These are phyloP conservation scores for Plasmodium ovale DNA, from an alignment of 169 alveolate species.

Conservation along the genomic window DNA sequence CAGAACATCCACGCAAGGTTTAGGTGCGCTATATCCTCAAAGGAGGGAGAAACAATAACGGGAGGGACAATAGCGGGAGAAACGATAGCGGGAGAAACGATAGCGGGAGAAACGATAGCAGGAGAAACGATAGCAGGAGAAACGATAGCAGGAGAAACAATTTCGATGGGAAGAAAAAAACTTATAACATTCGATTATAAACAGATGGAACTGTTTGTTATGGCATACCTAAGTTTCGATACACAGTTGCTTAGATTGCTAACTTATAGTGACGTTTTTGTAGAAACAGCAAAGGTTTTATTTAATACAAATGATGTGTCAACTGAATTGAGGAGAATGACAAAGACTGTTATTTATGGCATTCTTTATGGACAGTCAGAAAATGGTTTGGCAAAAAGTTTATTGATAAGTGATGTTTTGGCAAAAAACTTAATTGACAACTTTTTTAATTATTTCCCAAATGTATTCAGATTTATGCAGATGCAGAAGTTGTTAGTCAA, in stretches of 20 bases:
- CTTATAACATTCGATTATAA: conserved; percentile 78
- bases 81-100: not conserved
- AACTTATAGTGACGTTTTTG: conserved; percentile 63
- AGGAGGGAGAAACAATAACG: not conserved
- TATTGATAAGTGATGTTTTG: conserved; percentile 68
- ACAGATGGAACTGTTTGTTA: conserved; percentile 82
- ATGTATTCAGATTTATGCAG: conserved; percentile 76
- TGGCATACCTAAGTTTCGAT: conserved; percentile 81
- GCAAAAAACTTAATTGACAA: conserved; percentile 76
- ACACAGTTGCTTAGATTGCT: conserved; percentile 49
- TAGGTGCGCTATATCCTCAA: conserved; percentile 60
- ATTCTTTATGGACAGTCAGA: conserved; percentile 83
- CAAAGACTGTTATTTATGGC: conserved; percentile 83
- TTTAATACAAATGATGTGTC: conserved; percentile 78
- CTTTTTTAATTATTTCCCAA: conserved; percentile 76
- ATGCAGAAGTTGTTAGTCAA: conserved; percentile 75
- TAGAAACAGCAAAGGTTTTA: conserved; percentile 77
- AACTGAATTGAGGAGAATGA: conserved; percentile 77
- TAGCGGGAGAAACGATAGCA: not conserved
- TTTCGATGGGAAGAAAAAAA: conserved; percentile 24
- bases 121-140: not conserved
- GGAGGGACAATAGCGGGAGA: not conserved
- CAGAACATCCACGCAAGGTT: conserved; percentile 80
- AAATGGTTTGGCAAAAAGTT: conserved; percentile 78
- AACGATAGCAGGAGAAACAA: no score